Base-by-base conservation (phyloP, 441 rosid genomes). In the Syzygium malaccense region DNA sequence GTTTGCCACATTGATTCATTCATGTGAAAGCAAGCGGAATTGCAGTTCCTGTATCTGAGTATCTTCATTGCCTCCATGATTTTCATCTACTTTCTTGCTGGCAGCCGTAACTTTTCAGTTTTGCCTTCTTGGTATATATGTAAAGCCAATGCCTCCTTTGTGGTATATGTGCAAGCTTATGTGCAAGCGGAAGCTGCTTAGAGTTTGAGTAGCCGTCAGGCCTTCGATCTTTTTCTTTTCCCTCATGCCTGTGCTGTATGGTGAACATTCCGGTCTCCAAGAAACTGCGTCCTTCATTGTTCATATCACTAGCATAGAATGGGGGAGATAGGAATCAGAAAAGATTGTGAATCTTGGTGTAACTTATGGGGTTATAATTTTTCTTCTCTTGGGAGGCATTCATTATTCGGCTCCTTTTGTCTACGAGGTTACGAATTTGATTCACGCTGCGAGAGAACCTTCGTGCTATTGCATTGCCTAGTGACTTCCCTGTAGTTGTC, bases 401-500 rank as follows among this genome's bases (percentile, higher is more conserved):
- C 17, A 41, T 23, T 12, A 71, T 71, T 11, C 12, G n/a, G 51
- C 83, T 37, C 83, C n/a, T 2, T 20, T 6, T 71, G 45, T 37
- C 25, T 19, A 23, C 17, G n/a, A 71, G 51, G 28, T 11, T 20
- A 71, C 41, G 8, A 37, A 37, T 19, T 1, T 45, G 83, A 71
- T 20, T 71, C 28, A 20, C 3, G 14, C 19, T 23, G 4, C 0
- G 49, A 11, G 49, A 37, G 80, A 37, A 33, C 45, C 28, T 37
- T 37, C 0, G 26, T 33, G 26, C 80, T 20, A 20, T 20, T 19
- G 14, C 2, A 26, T 25, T 23, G 8, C 17, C 49, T 0, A 71
- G 7, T 71, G 49, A 20, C 2, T 11, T 37, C 17, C 1, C 2
- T 0, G 9, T 41, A 1, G 1, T 0, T 37, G 3, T 1, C 8